These are phyloP conservation scores for Neurospora sp. DNA, from an alignment of 495 filamentous ascomycete species.

Conservation along the genomic window DNA sequence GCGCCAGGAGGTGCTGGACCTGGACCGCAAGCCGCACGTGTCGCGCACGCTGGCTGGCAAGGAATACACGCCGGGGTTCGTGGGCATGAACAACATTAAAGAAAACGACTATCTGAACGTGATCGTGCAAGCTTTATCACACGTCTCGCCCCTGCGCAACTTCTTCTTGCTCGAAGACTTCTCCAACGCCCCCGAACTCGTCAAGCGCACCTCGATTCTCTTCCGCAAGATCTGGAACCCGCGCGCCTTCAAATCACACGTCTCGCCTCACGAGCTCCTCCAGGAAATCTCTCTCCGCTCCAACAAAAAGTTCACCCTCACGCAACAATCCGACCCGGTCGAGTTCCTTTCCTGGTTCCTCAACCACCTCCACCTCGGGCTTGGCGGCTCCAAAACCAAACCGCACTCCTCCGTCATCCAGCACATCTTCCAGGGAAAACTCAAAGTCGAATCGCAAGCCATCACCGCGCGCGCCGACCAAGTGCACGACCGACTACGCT, in stretches of 20 bases:
- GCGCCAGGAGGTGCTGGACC: conserved; percentile 62
- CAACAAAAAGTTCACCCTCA: conserved; percentile 86
- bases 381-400: conserved; percentile 84
- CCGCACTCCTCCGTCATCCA: conserved; percentile 76
- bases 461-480: conserved; percentile 84
- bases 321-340: conserved; percentile 84
- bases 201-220: conserved; percentile 76
- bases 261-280: conserved; percentile 92
- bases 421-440: conserved; percentile 80
- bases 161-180: conserved; percentile 83
- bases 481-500: conserved; percentile 76
- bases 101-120: conserved; percentile 98
- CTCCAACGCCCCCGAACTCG: conserved; percentile 42
- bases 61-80: conserved; percentile 86
- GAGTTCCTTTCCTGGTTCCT: conserved; percentile 97
- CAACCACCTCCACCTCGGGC: conserved; percentile 82
- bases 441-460: conserved; percentile 86
- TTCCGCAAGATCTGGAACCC: conserved; percentile 98
- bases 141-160: conserved; percentile 84
- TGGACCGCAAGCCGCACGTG: conserved; percentile 67
- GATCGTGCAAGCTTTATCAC: conserved; percentile 83
- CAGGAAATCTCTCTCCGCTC: conserved; percentile 88
- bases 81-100: conserved; percentile 99
- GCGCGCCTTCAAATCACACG: conserved; percentile 90
- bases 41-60: conserved; percentile 71